Base-by-base conservation (phyloP, 306 rosid genomes). In the Lablab purpureus region DNA sequence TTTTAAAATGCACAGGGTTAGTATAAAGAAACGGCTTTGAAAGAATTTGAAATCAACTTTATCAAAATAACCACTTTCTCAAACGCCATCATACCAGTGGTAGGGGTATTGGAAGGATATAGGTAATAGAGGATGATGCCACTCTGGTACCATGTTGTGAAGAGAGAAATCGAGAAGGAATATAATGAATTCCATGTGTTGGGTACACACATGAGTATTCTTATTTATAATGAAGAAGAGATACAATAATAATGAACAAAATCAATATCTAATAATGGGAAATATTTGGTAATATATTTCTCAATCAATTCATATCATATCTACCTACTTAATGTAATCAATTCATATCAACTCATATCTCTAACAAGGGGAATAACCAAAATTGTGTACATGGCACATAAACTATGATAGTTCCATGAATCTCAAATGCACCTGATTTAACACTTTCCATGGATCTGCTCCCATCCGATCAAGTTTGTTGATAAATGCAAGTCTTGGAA, bases 381-480 rank as follows among this genome's bases (percentile, higher is more conserved):
- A 68, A 34, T 40, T 58, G 56, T 52, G 58, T 54, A 25, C 67
- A 70, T 70, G 69, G 40, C n/a, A 71, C 18, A 25, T 34, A 55
- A 82, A 64, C 65, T n/a, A 41, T 37, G 59, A 58, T 66, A 80
- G 30, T 15, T 83, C 46, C 71, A 67, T 81, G 72, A 23, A 78
- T 73, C 73, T 81, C 55, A 55, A 71, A 64, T 2, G 22, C 41
- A 93, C 99, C 99, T 95, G 99, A 82, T 91, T 91, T 84, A 95
- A 83, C 64, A 95, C 99, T 87, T 93, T 95, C 96, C 96, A 95
- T 3, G 99, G 99, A 87, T 95, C 99, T 30, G 99, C 99, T 85
- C 99, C 99, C 99, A 95, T 95, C 76, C 99, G 87, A 73, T 95
- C 99, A 51, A 95, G 98, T 83, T 95, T 95, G 84, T 95, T 95